phyloP scores from a whole-genome alignment of 176 grass and related monocot species.

The Secale cereale region DNA sequence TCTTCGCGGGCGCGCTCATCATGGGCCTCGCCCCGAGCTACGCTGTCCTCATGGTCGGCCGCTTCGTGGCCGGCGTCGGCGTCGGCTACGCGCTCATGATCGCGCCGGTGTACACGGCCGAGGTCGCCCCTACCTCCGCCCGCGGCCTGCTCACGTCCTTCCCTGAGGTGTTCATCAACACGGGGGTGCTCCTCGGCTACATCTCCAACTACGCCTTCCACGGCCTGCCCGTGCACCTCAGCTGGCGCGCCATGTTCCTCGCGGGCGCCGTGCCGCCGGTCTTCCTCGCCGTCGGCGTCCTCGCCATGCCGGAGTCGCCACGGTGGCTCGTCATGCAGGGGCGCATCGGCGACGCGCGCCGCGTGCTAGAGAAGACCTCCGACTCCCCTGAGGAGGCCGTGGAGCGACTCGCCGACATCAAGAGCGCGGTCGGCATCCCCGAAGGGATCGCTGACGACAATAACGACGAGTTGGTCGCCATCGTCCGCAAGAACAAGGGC shows the following conservation, averaged over 20 bases:
- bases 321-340: conserved; percentile 91
- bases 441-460: conserved; percentile 7
- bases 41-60: conserved; percentile 62
- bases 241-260: conserved; percentile 83
- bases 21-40: conserved; percentile 68
- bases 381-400: conserved; percentile 51
- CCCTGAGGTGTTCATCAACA: conserved; percentile 81
- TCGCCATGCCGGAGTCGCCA: conserved; percentile 90
- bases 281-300: conserved; percentile 51
- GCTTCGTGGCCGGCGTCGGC: conserved; percentile 84
- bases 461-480: neutral
- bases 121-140: conserved; percentile 66
- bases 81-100: conserved; percentile 84
- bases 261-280: conserved; percentile 59
- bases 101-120: conserved; percentile 81
- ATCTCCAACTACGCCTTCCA: conserved; percentile 86
- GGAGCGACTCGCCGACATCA: conserved; percentile 58
- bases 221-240: conserved; percentile 45
- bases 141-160: conserved; percentile 85
- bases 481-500: neutral
- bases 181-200: conserved; percentile 75
- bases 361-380: conserved; percentile 54
- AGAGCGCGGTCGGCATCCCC: conserved; percentile 50
- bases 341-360: conserved; percentile 47
- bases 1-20: conserved; percentile 67